Conservation (phyloP, 2,329 filamentous ascomycete genomes). For the Fusarium ambrosium region DNA sequence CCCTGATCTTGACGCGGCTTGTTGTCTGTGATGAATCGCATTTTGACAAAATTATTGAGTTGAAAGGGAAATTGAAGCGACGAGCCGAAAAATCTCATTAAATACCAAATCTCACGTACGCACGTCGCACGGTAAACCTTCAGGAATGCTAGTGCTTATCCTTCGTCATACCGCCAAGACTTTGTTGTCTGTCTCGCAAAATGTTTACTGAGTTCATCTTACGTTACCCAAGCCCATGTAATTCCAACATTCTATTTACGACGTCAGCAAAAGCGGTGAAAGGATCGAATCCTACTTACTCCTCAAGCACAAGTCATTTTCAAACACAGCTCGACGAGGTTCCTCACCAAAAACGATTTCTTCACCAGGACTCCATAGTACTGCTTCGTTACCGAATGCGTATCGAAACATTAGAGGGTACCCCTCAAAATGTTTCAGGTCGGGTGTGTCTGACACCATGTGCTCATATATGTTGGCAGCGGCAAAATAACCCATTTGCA, state of each 20-base stretch:
- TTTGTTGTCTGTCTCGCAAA: neutral
- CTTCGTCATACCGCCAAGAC: neutral
- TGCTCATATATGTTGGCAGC: neutral
- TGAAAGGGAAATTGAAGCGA: neutral
- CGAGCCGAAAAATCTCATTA: neutral
- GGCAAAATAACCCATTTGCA: neutral
- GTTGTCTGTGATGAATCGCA: constrained; percentile 37
- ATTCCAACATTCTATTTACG: neutral
- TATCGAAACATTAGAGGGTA: neutral
- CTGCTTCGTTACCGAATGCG: neutral
- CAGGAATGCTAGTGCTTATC: neutral
- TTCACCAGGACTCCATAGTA: neutral
- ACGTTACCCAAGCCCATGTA: neutral
- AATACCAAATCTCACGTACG: neutral
- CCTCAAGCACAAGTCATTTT: neutral
- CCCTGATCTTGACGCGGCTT: constrained; percentile 14
- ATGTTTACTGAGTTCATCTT: neutral
- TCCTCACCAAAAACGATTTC: neutral
- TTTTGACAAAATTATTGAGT: neutral
- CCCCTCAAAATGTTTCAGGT: neutral
- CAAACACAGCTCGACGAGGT: neutral
- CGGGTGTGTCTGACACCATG: neutral
- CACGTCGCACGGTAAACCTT: neutral
- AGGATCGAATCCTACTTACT: neutral
- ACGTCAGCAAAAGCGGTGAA: neutral